These are phyloP conservation scores for Tilletia caries DNA, from an alignment of 1,284 basidiomycete species.

Conservation along the genomic window DNA sequence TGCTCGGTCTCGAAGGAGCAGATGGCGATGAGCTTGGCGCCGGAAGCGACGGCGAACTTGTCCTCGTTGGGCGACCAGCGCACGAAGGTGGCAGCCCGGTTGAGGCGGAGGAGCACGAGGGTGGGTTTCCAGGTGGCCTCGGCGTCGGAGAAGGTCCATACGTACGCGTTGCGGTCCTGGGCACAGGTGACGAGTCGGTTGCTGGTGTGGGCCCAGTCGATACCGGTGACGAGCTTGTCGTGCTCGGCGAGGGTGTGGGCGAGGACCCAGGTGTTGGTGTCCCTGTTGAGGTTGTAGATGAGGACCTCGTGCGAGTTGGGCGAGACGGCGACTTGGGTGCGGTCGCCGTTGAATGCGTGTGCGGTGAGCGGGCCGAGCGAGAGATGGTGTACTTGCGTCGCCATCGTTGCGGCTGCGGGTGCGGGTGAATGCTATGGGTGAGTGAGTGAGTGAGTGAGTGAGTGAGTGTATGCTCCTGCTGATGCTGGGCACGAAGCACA, in stretches of 20 bases:
- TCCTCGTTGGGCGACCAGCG: conserved; percentile 96
- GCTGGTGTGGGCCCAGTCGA: conserved; percentile 95
- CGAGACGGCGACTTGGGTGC: conserved; percentile 82
- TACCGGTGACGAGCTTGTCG: conserved; percentile 95
- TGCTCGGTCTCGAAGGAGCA: conserved; percentile 59
- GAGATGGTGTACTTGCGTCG: conserved; percentile 60
- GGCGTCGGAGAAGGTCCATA: conserved; percentile 84
- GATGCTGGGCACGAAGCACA: too few relatives aligned
- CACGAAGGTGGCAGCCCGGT: conserved; percentile 90
- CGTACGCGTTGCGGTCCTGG: conserved; percentile 97
- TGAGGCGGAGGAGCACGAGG: conserved; percentile 89
- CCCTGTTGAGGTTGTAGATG: conserved; percentile 61
- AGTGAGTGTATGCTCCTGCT: too few relatives aligned
- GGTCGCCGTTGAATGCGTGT: conserved; percentile 88
- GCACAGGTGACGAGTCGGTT: conserved; percentile 98
- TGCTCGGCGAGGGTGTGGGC: conserved; percentile 86
- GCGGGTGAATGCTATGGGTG: too few relatives aligned
- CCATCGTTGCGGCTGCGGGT: too few relatives aligned
- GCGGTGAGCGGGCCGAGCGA: conserved; percentile 79
- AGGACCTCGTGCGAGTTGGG: conserved; percentile 85
- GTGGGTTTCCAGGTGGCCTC: conserved; percentile 83
- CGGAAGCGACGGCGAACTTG: conserved; percentile 97
- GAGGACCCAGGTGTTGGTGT: conserved; percentile 63
- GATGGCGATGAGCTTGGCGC: conserved; percentile 66
- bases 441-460: too few relatives aligned